A percentile compares a stretch with the other conserved stretches of the same genome.
Conservation (phyloP, 345 rosid genomes). For the Acer yangbiense region DNA sequence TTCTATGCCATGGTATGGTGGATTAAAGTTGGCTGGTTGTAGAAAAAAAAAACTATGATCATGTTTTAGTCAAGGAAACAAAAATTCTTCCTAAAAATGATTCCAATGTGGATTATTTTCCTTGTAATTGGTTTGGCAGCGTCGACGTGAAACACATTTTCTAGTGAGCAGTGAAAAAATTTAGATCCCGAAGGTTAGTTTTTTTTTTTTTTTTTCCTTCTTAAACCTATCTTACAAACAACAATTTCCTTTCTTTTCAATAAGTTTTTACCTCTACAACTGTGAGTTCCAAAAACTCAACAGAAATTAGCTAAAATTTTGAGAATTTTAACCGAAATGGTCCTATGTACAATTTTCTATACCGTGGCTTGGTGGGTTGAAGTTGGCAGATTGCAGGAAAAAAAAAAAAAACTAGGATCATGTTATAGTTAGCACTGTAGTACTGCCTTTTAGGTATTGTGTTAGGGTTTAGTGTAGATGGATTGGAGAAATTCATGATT, state of each 20-base stretch:
- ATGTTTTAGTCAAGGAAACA: too few species aligned
- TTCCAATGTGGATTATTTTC: conserved; percentile 16
- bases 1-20: too few species aligned
- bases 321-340: background rate
- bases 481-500: background rate
- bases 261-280: background rate
- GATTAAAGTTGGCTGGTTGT: too few species aligned
- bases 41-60: too few species aligned
- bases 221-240: background rate
- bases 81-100: too few species aligned
- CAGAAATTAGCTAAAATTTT: background rate
- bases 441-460: background rate
- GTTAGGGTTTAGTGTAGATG: background rate
- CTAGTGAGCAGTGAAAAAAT: background rate
- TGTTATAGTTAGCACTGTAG: too few species aligned
- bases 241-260: background rate
- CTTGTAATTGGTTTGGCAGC: background rate
- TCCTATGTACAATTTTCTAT: background rate
- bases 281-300: background rate
- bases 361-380: background rate
- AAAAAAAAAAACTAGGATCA: too few species aligned
- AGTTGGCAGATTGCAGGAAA: background rate
- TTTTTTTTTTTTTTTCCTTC: background rate
- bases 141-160: conserved; percentile 5
- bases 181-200: too few species aligned